These are phyloP conservation scores for Asclepias syriaca DNA, from an alignment of 257 asterid genomes.

Conservation along the genomic window DNA sequence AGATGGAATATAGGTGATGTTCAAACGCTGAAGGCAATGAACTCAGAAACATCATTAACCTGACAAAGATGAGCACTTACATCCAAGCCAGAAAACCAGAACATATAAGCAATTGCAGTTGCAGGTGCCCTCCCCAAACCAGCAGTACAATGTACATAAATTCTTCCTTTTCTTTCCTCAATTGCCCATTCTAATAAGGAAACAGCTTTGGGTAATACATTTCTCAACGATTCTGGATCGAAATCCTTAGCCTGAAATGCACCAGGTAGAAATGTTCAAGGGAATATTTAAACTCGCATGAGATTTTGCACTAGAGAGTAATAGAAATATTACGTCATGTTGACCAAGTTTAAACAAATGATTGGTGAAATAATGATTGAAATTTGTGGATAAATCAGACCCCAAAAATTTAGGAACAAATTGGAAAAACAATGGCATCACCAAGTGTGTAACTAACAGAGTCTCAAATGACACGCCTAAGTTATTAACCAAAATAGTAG, in stretches of 20 bases:
- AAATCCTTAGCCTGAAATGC: conserved; percentile 74
- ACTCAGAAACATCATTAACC: not conserved
- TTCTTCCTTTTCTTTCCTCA: conserved; percentile 75
- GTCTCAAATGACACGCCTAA: not conserved
- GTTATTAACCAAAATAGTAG: not conserved
- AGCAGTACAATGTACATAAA: conserved; percentile 88
- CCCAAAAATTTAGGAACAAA: not conserved
- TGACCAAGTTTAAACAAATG: no score
- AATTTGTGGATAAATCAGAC: not conserved
- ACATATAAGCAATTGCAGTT: conserved; percentile 87
- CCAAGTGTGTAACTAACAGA: not conserved
- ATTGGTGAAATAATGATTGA: not conserved
- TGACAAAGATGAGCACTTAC: conserved; percentile 33
- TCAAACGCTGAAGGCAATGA: not conserved
- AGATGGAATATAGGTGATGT: not conserved
- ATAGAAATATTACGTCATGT: not conserved
- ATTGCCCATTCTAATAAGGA: conserved; percentile 70
- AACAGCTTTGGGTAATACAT: conserved; percentile 67
- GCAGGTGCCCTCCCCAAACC: conserved; percentile 98
- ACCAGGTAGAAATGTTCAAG: conserved; percentile 1
- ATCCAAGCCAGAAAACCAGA: conserved; percentile 77
- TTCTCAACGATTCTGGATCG: conserved; percentile 90
- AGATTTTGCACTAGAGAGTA: not conserved
- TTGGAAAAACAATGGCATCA: not conserved
- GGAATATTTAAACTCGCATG: conserved; percentile 2